These are phyloP conservation scores for Haematococcus lacustris DNA, from an alignment of 139 green algal genomes.

Conservation along the genomic window DNA sequence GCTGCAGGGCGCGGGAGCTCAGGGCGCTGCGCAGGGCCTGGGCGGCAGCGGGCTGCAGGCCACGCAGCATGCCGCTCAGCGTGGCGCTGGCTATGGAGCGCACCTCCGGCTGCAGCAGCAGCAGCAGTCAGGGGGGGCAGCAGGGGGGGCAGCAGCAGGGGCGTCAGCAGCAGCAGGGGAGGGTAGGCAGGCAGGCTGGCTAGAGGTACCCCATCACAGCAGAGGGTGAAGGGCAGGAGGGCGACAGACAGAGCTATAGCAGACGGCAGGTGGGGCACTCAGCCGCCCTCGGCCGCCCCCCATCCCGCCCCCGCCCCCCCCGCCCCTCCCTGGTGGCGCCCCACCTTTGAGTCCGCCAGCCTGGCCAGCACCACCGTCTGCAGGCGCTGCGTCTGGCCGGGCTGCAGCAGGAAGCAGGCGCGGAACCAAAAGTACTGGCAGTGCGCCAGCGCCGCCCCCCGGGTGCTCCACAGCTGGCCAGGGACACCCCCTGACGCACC, in stretches of 20 bases:
- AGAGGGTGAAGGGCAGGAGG: too few species aligned
- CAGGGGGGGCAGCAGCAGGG: too few species aligned
- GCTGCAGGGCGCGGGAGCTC: neutral
- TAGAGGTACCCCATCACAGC: too few species aligned
- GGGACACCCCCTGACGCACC: constrained; percentile 1
- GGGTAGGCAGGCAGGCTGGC: too few species aligned
- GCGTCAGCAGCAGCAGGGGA: too few species aligned
- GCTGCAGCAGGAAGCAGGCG: constrained; percentile 57
- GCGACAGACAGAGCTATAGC: neutral
- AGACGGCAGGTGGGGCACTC: too few species aligned
- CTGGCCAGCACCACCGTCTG: constrained; percentile 37
- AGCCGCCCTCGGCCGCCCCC: too few species aligned
- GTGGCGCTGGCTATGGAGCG: constrained; percentile 60
- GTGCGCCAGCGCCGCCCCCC: constrained; percentile 61
- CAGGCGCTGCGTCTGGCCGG: constrained; percentile 1
- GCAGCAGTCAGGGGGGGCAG: neutral
- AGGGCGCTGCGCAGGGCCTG: constrained; percentile 17
- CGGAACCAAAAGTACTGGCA: constrained; percentile 78
- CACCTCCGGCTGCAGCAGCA: constrained; percentile 28
- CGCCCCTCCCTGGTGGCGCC: too few species aligned
- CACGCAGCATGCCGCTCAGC: constrained; percentile 62
- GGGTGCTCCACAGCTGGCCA: constrained; percentile 51
- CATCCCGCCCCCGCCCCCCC: too few species aligned
- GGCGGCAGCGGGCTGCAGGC: constrained; percentile 19
- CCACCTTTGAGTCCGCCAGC: constrained; percentile 64